Base-by-base conservation (phyloP, 1,139 yeast species). In the Taphrina flavorubra region DNA sequence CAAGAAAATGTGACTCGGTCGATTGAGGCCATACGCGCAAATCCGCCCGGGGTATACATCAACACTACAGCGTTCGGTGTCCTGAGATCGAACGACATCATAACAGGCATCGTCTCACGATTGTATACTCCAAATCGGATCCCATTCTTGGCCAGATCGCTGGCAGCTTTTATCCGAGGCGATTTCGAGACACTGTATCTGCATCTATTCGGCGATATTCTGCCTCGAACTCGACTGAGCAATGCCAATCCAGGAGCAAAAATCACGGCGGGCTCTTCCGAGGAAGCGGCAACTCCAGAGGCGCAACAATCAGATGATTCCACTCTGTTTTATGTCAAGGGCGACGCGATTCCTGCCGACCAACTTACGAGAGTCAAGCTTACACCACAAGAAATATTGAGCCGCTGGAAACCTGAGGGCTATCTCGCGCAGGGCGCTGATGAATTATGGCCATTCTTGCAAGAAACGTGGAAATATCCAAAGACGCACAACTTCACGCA, bases 31-130 rank as follows among this genome's bases (percentile, higher is more conserved):
- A 14, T 58, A 6, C 18, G 44, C 11, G 42, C 44, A 1, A 34
- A 44, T 13, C 53, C 53, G 34, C 6, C 31, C 40, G 39, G 49
- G 31, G 40, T 42, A 1, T 42, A 31, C 20, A 16, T 58, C 40
- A 58, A 58, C 34, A 47, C 53, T 18, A 58, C 36, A 8, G 53
- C 25, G 6, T 42, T 14, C 34, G 62, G 62, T n/a, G 37, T 31
- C 13, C 25, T 58, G 42, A 20, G 53, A 14, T 6, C 25, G 20
- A 14, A 20, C 37, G 51, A 44, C 42, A 31, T 58, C 34, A 31
- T 16, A 6, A 7, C 18, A 31, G 18, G 20, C 20, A 44, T 58
- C n/a, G 42, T 42, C 14, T 6, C 36, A 6, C 47, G 47, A 8
- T 36, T 58, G 42, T 58, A 58, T 42, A 14, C 16, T 11, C 62